Conservation (phyloP, 2,329 filamentous ascomycete species). For the Sclerotinia minor region DNA sequence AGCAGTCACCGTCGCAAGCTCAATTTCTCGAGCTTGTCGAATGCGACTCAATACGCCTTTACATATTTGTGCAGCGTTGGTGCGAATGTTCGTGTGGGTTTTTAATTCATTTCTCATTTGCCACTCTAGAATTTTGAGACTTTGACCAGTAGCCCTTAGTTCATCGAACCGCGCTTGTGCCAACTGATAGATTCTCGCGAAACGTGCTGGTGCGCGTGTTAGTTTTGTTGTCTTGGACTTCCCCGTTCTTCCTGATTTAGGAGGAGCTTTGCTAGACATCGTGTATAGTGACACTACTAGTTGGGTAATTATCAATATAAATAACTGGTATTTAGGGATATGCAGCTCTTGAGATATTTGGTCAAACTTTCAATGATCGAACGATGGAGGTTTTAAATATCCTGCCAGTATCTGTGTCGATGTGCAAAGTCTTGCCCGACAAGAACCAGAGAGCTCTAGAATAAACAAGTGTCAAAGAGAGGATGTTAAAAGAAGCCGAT, state of each 20-base stretch:
- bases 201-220: not conserved
- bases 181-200: not conserved
- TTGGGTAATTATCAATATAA: not conserved
- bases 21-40: not conserved
- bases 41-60: not conserved
- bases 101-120: not conserved
- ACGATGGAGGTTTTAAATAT: not conserved
- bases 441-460: not conserved
- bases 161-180: not conserved
- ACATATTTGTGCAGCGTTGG: not conserved
- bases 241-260: not conserved
- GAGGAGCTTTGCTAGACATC: slow-evolving; percentile 7
- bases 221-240: not conserved
- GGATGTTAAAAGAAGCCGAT: not conserved
- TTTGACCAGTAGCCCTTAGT: not conserved
- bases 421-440: not conserved
- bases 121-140: not conserved
- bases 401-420: not conserved
- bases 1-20: not conserved
- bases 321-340: not conserved
- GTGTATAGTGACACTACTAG: not conserved
- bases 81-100: not conserved
- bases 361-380: not conserved
- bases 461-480: not conserved
- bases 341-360: no score